Percentiles rank a stretch among this genome's conserved stretches.
These are phyloP conservation scores for Gyrodon lividus DNA, from an alignment of 768 basidiomycete genomes.

Conservation along the genomic window DNA sequence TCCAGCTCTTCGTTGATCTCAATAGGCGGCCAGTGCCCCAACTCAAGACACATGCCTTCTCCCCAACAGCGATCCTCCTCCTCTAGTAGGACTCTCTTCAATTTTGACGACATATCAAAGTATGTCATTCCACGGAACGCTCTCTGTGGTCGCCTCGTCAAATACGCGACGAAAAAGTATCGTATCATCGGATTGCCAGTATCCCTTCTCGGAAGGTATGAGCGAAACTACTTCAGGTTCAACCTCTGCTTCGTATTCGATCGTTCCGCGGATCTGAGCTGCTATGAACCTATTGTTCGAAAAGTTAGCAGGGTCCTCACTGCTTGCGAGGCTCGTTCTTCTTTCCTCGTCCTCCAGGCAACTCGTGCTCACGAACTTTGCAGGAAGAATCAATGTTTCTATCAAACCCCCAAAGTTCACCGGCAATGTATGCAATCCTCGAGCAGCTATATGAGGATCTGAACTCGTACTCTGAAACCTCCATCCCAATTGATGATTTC, in stretches of 20 bases:
- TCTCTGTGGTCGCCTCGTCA: conserved; percentile 86
- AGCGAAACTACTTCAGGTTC: conserved; percentile 86
- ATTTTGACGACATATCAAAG: conserved; percentile 88
- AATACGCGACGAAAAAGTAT: conserved; percentile 75
- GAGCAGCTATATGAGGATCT: conserved; percentile 97
- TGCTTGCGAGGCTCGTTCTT: conserved; percentile 74
- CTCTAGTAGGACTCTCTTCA: conserved; percentile 62
- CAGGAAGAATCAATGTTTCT: conserved; percentile 90
- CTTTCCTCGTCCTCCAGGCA: neutral
- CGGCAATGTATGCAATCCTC: conserved; percentile 75
- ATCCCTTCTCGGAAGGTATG: conserved; percentile 71
- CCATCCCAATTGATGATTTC: conserved; percentile 86
- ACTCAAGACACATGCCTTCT: conserved; percentile 44
- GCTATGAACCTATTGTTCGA: conserved; percentile 93
- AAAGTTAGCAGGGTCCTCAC: conserved; percentile 91
- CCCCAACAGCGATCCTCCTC: conserved; percentile 49
- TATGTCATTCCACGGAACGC: conserved; percentile 90
- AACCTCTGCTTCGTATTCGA: conserved; percentile 98
- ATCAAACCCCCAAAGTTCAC: conserved; percentile 66
- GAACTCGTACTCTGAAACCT: conserved; percentile 96
- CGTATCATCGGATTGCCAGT: conserved; percentile 93
- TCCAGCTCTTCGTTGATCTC: conserved; percentile 54
- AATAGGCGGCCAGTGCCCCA: conserved; percentile 43
- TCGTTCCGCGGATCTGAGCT: conserved; percentile 84
- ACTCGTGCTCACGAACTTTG: conserved; percentile 3